phyloP scores from a whole-genome alignment of 148 eudicot genomes.

The Diospyros lotus region DNA sequence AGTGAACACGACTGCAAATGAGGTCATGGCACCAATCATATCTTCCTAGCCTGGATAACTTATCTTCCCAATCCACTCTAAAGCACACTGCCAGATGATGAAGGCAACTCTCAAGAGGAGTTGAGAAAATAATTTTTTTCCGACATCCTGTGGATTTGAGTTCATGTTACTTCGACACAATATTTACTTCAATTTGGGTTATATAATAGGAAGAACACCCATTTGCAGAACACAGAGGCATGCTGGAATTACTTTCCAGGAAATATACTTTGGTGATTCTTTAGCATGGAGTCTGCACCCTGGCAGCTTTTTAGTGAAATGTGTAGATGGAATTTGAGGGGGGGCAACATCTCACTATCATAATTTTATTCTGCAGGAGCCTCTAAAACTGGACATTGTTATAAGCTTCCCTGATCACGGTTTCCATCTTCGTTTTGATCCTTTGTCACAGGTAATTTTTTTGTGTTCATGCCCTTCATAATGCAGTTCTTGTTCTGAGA shows the following conservation, averaged over 20 bases:
- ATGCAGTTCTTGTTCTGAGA: background rate
- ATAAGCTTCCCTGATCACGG: conserved; percentile 92
- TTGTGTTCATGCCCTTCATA: background rate
- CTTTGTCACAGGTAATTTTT: conserved; percentile 76
- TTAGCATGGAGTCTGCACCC: background rate
- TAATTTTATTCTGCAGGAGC: conserved; percentile 51
- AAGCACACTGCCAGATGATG: too few species aligned
- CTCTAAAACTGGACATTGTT: conserved; percentile 65
- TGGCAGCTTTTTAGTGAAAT: background rate
- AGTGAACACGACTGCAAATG: too few species aligned
- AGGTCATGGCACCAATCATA: too few species aligned
- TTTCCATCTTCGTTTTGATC: conserved; percentile 80
- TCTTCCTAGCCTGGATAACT: too few species aligned
- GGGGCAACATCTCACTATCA: conserved; percentile 2
- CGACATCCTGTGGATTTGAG: background rate
- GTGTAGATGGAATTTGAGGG: background rate
- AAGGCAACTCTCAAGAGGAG: too few species aligned
- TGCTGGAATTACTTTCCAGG: background rate
- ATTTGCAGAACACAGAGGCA: background rate
- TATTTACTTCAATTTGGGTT: background rate
- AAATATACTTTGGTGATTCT: background rate
- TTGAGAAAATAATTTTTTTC: background rate
- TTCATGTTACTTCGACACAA: background rate
- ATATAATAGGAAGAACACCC: background rate
- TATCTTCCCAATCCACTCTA: too few species aligned